Evolutionary conservation across 345 rosid genomes (phyloP).

Genomic region (Punica granatum): DNA sequence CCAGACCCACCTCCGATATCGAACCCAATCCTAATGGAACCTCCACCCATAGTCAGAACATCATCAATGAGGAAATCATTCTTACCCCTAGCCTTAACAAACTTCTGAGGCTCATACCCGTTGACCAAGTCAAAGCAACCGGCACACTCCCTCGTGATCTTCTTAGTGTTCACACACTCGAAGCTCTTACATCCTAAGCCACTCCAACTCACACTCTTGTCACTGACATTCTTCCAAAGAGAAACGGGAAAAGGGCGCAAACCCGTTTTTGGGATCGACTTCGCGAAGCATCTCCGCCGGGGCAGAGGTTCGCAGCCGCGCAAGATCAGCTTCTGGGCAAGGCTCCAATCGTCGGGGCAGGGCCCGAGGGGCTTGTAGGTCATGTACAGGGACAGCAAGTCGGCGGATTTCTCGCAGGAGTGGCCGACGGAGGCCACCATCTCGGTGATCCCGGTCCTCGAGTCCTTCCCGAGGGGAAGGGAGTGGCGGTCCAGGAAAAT

Average conservation of each 20-base stretch:
- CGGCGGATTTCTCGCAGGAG: conserved; percentile 75
- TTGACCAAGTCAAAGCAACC: conserved; percentile 61
- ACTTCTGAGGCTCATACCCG: conserved; percentile 32
- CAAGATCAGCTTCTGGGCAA: conserved; percentile 21
- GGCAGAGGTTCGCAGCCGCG: conserved; percentile 86
- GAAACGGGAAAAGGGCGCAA: conserved; percentile 50
- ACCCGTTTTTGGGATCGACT: conserved; percentile 54
- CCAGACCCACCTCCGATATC: conserved; percentile 90
- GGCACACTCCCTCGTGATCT: conserved; percentile 62
- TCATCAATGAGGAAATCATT: conserved; percentile 76
- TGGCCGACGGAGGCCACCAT: conserved; percentile 99
- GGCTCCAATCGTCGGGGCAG: conserved; percentile 25
- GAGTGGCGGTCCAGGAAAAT: conserved; percentile 64
- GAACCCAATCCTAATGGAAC: conserved; percentile 72
- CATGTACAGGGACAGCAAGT: conserved; percentile 80
- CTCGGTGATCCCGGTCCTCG: conserved; percentile 30
- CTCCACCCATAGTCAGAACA: conserved; percentile 61
- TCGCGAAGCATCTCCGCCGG: conserved; percentile 72
- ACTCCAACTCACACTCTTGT: conserved; percentile 82
- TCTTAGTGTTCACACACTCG: conserved; percentile 74
- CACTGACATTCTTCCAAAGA: conserved; percentile 69
- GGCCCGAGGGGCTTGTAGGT: conserved; percentile 50
- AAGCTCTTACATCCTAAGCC: conserved; percentile 82
- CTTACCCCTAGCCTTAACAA: conserved; percentile 62
- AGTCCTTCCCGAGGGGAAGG: conserved; percentile 40